Percentiles rank a stretch among this genome's conserved stretches.
Conservation (phyloP, 2,329 filamentous ascomycete genomes). For the Aspergillus ochraceus region DNA sequence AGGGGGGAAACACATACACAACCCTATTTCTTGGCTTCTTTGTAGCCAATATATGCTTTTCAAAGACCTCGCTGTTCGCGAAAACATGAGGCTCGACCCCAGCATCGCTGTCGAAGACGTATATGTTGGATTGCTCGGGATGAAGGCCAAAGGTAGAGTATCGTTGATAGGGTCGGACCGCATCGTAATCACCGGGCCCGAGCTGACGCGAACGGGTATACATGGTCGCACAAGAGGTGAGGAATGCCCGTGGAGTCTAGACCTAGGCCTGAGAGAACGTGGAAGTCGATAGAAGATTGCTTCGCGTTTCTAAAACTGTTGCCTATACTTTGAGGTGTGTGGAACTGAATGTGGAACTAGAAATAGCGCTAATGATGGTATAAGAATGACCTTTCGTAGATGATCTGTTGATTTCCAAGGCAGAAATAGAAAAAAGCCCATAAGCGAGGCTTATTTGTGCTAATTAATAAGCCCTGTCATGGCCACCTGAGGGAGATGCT, state of each 20-base stretch:
- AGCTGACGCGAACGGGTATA: background rate
- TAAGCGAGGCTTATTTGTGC: background rate
- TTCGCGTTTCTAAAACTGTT: background rate
- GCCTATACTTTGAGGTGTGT: background rate
- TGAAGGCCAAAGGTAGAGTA: background rate
- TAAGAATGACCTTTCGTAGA: background rate
- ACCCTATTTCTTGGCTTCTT: constrained; percentile 12
- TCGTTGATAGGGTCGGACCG: background rate
- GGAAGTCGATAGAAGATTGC: background rate
- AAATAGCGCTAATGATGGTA: background rate
- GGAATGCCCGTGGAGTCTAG: background rate
- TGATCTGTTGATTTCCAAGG: background rate
- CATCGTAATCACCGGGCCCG: background rate
- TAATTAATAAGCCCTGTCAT: background rate
- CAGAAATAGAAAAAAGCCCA: background rate
- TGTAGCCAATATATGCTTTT: constrained; percentile 7
- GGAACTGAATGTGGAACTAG: background rate
- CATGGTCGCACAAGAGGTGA: background rate
- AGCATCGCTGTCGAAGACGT: constrained; percentile 5
- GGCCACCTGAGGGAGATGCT: background rate
- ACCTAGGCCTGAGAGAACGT: background rate
- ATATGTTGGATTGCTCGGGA: constrained; percentile 6
- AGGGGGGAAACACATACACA: constrained; percentile 4
- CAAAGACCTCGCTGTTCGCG: constrained; percentile 12
- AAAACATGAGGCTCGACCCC: constrained; percentile 3